Percentiles rank a stretch among this genome's conserved stretches.
These are phyloP conservation scores for Cercospora beticola DNA, from an alignment of 2,329 filamentous ascomycete genomes.

Conservation along the genomic window DNA sequence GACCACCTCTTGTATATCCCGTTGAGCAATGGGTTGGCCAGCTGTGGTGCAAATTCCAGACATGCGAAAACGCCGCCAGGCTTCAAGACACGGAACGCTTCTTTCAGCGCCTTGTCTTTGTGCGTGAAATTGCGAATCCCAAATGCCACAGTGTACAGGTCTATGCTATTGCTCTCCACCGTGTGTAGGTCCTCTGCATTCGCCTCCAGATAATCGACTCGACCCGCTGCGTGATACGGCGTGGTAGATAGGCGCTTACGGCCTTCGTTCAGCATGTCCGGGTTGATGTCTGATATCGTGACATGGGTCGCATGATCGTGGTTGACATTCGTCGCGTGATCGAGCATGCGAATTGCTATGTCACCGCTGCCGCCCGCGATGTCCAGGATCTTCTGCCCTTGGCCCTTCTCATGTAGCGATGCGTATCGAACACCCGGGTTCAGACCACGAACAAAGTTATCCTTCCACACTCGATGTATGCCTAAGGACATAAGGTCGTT, in stretches of 20 bases:
- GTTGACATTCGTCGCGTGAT: conserved; percentile 80
- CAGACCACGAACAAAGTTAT: conserved; percentile 88
- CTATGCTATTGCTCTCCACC: conserved; percentile 70
- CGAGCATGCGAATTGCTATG: conserved; percentile 93
- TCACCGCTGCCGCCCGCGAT: conserved; percentile 96
- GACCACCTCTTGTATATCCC: conserved; percentile 93
- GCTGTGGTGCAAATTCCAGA: conserved; percentile 83
- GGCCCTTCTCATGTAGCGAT: conserved; percentile 35
- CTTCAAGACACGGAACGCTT: conserved; percentile 85
- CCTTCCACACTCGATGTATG: conserved; percentile 95
- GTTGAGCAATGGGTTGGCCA: conserved; percentile 75
- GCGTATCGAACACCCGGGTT: conserved; percentile 69
- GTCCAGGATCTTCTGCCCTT: conserved; percentile 78
- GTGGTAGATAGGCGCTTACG: conserved; percentile 70
- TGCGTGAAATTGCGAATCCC: conserved; percentile 97
- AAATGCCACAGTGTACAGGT: conserved; percentile 96
- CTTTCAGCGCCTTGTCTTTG: conserved; percentile 76
- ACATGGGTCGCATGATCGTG: conserved; percentile 77
- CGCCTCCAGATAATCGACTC: conserved; percentile 76
- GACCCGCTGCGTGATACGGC: conserved; percentile 55
- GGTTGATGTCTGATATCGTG: conserved; percentile 94
- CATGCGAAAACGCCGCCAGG: conserved; percentile 96
- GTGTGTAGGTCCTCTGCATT: conserved; percentile 76
- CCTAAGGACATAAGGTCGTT: conserved; percentile 99
- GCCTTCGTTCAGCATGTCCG: conserved; percentile 88